These are phyloP conservation scores for Rossbeevera mucosa DNA, from an alignment of 768 basidiomycete species.

Conservation along the genomic window DNA sequence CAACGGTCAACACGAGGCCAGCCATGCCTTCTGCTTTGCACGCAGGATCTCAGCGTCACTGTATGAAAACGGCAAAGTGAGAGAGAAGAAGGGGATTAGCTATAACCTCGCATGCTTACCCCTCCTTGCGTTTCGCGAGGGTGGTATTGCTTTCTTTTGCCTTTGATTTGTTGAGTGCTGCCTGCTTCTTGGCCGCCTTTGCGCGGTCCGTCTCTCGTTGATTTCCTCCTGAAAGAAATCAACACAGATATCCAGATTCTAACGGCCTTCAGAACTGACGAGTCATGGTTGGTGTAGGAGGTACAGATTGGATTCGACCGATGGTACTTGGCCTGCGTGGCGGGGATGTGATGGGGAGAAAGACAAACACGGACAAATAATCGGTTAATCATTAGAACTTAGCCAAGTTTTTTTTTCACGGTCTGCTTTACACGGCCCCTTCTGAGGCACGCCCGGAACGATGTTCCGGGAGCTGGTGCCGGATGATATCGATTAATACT, in stretches of 20 bases:
- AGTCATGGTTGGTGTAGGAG: slow-evolving; percentile 39
- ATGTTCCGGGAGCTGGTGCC: slow-evolving; percentile 10
- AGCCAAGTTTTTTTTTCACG: background rate
- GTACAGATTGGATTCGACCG: slow-evolving; percentile 4
- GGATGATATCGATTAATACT: background rate
- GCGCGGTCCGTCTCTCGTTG: slow-evolving; percentile 73
- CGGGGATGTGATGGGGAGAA: background rate
- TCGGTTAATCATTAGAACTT: background rate
- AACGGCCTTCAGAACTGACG: slow-evolving; percentile 36
- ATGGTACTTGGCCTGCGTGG: slow-evolving; percentile 2
- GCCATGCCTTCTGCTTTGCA: slow-evolving; percentile 71
- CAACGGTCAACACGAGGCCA: slow-evolving; percentile 5
- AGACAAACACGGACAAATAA: slow-evolving; percentile 28
- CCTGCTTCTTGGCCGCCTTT: slow-evolving; percentile 69
- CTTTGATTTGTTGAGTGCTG: slow-evolving; percentile 48
- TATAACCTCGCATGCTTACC: slow-evolving; percentile 44
- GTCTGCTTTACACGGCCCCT: slow-evolving; percentile 14
- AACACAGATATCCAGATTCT: background rate
- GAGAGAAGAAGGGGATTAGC: slow-evolving; percentile 15
- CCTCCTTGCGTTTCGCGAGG: slow-evolving; percentile 70
- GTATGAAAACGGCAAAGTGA: slow-evolving; percentile 24
- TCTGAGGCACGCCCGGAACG: slow-evolving; percentile 4
- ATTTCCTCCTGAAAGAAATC: slow-evolving; percentile 62
- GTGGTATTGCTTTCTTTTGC: slow-evolving; percentile 62
- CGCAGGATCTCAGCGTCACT: slow-evolving; percentile 75